Evolutionary conservation across 2,329 filamentous ascomycete genomes (phyloP).

Genomic region (Claviceps sp.): DNA sequence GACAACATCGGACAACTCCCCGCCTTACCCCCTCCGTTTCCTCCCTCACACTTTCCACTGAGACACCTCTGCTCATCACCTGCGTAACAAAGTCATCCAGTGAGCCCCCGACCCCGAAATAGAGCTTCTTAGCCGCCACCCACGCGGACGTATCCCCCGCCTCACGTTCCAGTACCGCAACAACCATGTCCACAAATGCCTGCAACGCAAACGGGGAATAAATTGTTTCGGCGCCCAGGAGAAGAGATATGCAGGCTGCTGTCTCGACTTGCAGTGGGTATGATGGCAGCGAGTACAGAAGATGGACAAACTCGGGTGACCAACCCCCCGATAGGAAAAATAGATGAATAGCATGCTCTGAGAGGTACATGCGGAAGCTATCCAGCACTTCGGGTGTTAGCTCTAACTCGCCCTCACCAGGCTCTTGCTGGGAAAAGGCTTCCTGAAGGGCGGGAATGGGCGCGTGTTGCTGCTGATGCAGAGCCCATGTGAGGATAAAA

Average conservation of each 20-base stretch:
- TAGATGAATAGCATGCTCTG: conserved; percentile 36
- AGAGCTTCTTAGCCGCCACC: conserved; percentile 65
- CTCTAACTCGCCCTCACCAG: conserved; percentile 46
- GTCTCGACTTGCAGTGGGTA: neutral
- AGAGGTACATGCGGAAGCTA: conserved; percentile 44
- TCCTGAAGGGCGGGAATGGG: conserved; percentile 23
- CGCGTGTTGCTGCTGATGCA: conserved; percentile 25
- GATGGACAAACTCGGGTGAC: conserved; percentile 48
- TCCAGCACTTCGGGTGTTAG: conserved; percentile 42
- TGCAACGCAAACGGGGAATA: conserved; percentile 62
- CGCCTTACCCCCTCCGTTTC: conserved; percentile 48
- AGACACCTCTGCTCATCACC: conserved; percentile 33
- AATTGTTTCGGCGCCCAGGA: conserved; percentile 71
- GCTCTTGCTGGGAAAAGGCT: conserved; percentile 25
- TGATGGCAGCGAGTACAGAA: conserved; percentile 31
- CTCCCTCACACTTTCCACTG: conserved; percentile 39
- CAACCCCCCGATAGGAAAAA: conserved; percentile 65
- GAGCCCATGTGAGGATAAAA: conserved; percentile 56
- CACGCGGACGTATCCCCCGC: conserved; percentile 43
- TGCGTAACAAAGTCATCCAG: conserved; percentile 57
- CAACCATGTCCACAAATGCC: conserved; percentile 55
- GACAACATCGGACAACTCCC: conserved; percentile 35
- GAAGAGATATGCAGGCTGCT: conserved; percentile 24
- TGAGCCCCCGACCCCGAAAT: conserved; percentile 75
- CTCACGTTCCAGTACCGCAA: conserved; percentile 41